Conservation (phyloP, 78 protist genomes). For the Dictyostelium capitatum region DNA sequence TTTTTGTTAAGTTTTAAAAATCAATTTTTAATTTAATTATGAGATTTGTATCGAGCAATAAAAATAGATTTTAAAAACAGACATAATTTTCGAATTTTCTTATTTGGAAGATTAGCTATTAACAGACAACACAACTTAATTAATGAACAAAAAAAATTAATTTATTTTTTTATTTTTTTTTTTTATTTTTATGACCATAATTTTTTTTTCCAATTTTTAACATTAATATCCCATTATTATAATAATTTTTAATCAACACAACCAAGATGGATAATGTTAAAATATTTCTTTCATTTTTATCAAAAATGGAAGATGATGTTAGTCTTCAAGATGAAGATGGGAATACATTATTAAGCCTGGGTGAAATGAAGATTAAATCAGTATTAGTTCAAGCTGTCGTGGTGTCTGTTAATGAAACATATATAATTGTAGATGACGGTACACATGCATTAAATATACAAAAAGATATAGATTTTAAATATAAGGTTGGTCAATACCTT, state of each 20-base stretch:
- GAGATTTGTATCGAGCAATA: too few species aligned
- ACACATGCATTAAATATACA: neutral
- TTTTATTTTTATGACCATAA: too few species aligned
- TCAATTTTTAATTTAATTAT: too few species aligned
- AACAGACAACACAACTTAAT: too few species aligned
- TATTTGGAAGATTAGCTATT: too few species aligned
- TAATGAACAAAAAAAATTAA: too few species aligned
- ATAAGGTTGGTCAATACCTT: neutral
- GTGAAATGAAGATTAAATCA: neutral
- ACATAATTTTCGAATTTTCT: too few species aligned
- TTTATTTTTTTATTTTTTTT: neutral
- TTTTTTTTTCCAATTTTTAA: too few species aligned
- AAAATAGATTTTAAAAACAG: too few species aligned
- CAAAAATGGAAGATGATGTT: neutral
- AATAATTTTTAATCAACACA: too few species aligned
- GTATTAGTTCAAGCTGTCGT: neutral
- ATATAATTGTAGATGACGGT: neutral
- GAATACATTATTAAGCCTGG: neutral
- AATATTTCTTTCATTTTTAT: constrained; percentile 11
- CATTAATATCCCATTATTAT: too few species aligned
- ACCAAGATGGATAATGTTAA: neutral
- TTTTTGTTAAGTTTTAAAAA: too few species aligned
- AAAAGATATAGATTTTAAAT: neutral
- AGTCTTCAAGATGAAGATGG: neutral
- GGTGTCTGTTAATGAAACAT: neutral